A percentile compares a stretch with the other conserved stretches of the same genome.
Evolutionary conservation across 192 early-diverging fungal species (phyloP).

Genomic region (Backusella sp.): DNA sequence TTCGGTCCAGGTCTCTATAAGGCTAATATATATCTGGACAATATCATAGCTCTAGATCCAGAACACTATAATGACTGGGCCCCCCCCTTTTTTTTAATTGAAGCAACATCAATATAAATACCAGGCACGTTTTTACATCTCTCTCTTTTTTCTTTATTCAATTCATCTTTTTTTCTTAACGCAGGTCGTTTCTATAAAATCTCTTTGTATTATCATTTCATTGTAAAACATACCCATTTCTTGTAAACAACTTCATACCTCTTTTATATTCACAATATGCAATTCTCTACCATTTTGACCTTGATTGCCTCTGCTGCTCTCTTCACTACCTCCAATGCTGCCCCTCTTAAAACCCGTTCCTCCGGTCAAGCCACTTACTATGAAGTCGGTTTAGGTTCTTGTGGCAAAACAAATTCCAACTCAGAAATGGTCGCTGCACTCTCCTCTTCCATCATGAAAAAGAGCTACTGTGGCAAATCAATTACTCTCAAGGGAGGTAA

Average conservation of each 20-base stretch:
- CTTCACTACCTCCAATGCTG: not conserved
- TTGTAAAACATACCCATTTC: not conserved
- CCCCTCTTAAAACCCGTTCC: not conserved
- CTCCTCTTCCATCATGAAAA: constrained; percentile 25
- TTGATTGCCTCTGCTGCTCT: not conserved
- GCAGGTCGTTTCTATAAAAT: not conserved
- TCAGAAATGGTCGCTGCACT: constrained; percentile 28
- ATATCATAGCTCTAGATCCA: not conserved
- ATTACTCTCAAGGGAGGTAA: constrained; percentile 35
- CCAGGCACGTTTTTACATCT: not conserved
- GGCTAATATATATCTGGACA: not conserved
- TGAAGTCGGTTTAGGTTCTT: constrained; percentile 26
- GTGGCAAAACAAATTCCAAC: constrained; percentile 23
- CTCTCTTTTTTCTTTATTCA: not conserved
- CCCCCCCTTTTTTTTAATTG: constrained; percentile 1
- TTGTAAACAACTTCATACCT: not conserved
- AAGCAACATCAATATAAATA: constrained; percentile 11
- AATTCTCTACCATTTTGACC: constrained; percentile 4
- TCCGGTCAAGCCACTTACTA: constrained; percentile 33
- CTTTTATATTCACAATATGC: not conserved
- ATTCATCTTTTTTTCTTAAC: not conserved
- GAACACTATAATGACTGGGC: not conserved
- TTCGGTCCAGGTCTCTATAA: not conserved
- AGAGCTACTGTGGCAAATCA: constrained; percentile 32
- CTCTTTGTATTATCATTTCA: not conserved